These are phyloP conservation scores for Cercophora newfieldiana DNA, from an alignment of 495 filamentous ascomycete genomes.

Conservation along the genomic window DNA sequence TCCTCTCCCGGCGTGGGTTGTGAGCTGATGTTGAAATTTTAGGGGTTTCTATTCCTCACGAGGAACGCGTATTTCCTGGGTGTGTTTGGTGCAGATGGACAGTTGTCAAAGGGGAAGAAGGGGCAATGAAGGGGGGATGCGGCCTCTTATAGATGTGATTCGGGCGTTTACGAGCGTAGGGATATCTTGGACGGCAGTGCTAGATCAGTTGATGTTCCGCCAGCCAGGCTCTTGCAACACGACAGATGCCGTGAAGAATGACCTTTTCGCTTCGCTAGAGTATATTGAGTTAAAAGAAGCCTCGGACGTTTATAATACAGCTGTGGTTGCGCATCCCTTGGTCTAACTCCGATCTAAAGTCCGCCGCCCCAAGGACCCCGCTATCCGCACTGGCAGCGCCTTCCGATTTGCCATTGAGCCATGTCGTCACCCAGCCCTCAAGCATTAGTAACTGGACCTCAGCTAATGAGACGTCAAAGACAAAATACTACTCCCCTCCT, in stretches of 20 bases:
- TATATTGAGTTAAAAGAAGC: not conserved
- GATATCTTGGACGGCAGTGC: too few relatives aligned
- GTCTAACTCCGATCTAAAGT: slow-evolving; percentile 12
- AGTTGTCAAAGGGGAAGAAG: slow-evolving; percentile 16
- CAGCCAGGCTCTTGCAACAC: too few relatives aligned
- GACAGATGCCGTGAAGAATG: too few relatives aligned
- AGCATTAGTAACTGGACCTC: not conserved
- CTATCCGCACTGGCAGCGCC: not conserved
- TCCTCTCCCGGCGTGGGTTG: not conserved
- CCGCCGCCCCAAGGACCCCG: slow-evolving; percentile 8
- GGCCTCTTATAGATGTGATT: not conserved
- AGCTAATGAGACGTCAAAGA: too few relatives aligned
- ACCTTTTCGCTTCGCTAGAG: too few relatives aligned
- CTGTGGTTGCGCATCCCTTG: not conserved
- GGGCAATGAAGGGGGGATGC: too few relatives aligned
- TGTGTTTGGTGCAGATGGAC: slow-evolving; percentile 51
- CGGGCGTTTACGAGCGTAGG: not conserved
- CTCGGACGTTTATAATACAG: not conserved
- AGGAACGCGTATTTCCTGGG: slow-evolving; percentile 59
- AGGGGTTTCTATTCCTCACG: slow-evolving; percentile 51
- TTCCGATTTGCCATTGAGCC: slow-evolving; percentile 7
- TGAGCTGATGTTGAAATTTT: not conserved
- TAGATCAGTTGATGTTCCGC: too few relatives aligned
- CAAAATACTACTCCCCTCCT: too few relatives aligned
- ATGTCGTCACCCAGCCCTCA: slow-evolving; percentile 17